phyloP scores from a whole-genome alignment of 305 asterid species.

The Solanum hybrid region DNA sequence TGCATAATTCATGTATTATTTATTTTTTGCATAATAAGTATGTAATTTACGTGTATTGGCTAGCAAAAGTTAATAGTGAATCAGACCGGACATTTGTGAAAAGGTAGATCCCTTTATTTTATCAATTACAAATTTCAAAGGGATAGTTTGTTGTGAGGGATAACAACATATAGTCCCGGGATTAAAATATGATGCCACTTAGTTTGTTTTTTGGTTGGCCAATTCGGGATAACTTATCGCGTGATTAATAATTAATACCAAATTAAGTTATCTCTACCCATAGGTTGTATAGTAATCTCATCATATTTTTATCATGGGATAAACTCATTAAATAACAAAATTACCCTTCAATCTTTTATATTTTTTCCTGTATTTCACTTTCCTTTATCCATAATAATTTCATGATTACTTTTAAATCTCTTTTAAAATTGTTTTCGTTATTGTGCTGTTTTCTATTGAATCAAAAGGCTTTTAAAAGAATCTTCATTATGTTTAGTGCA shows the following conservation, averaged over 20 bases:
- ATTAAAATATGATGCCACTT: not conserved
- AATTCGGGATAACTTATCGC: not conserved
- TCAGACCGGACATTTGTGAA: not conserved
- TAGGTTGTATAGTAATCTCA: too few relatives aligned
- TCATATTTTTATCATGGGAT: not conserved
- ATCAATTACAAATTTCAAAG: not conserved
- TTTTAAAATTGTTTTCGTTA: not conserved
- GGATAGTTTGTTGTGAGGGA: not conserved
- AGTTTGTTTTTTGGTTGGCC: not conserved
- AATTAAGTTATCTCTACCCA: not conserved
- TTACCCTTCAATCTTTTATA: not conserved
- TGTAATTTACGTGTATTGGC: not conserved
- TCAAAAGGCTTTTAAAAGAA: not conserved
- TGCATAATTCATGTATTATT: not conserved
- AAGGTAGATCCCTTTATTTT: not conserved
- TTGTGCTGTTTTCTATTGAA: not conserved
- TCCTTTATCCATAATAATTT: not conserved
- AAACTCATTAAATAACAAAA: not conserved
- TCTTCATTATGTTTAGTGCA: not conserved
- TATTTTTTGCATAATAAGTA: not conserved
- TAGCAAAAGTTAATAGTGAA: not conserved
- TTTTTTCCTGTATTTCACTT: not conserved
- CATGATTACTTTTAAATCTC: not conserved
- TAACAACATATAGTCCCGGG: not conserved
- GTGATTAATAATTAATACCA: not conserved